Evolutionary conservation across 2,329 filamentous ascomycete genomes (phyloP).

Genomic region (Phaeosphaeria sp.): DNA sequence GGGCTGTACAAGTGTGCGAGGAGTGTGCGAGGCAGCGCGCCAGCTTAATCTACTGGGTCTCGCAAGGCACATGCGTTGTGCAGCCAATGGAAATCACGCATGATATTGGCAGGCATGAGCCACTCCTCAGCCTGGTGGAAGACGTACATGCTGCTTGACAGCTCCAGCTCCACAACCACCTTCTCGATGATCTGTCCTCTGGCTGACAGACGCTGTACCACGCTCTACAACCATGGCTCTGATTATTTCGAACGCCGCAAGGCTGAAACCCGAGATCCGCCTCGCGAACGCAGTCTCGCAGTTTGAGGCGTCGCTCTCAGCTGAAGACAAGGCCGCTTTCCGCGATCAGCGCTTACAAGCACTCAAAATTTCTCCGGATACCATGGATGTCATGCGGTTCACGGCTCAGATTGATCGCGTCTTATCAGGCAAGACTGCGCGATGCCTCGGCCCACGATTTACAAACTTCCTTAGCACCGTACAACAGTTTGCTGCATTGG

Average conservation of each 20-base stretch:
- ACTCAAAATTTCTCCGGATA: conserved; percentile 28
- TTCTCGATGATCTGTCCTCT: too few relatives aligned
- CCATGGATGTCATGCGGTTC: conserved; percentile 45
- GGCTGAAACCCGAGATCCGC: conserved; percentile 47
- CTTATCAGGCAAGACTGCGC: conserved; percentile 15
- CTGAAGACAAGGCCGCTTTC: conserved; percentile 46
- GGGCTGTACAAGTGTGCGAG: too few relatives aligned
- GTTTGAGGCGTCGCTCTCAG: conserved; percentile 48
- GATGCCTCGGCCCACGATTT: conserved; percentile 52
- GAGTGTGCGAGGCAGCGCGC: too few relatives aligned
- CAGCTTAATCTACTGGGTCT: too few relatives aligned
- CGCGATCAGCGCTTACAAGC: conserved; percentile 20
- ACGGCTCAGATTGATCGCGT: conserved; percentile 49
- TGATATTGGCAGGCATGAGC: too few relatives aligned
- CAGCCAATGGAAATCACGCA: too few relatives aligned
- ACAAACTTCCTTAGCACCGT: conserved; percentile 50
- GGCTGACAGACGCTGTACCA: not conserved
- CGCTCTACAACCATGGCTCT: conserved; percentile 9
- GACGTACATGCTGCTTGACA: too few relatives aligned
- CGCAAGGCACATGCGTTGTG: too few relatives aligned
- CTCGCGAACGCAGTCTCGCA: conserved; percentile 51
- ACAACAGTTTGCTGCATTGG: conserved; percentile 54
- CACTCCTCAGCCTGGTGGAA: too few relatives aligned
- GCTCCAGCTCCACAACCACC: too few relatives aligned
- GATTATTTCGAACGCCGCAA: conserved; percentile 18